phyloP scores from a whole-genome alignment of 176 grass and related monocot species.

The Phragmites australis region DNA sequence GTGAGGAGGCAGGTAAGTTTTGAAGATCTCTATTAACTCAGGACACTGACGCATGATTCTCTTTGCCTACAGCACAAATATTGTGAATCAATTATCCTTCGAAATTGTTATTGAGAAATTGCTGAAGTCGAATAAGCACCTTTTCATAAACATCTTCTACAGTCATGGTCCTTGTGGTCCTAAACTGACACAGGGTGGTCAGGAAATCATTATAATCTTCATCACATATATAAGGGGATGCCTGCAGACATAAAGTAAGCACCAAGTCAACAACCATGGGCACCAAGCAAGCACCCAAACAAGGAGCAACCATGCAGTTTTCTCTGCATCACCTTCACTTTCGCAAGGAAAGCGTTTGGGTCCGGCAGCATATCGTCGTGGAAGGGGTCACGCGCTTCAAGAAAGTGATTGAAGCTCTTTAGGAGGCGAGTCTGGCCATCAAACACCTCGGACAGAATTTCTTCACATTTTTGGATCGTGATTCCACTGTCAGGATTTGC shows the following conservation, averaged over 20 bases:
- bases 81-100: neutral
- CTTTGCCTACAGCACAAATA: conserved; percentile 14
- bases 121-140: conserved; percentile 23
- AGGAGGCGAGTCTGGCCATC: neutral
- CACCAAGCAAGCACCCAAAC: neutral
- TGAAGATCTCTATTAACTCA: conserved; percentile 30
- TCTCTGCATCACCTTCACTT: conserved; percentile 27
- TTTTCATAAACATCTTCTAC: neutral
- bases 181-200: neutral
- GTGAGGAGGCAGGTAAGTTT: neutral
- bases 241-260: conserved; percentile 30
- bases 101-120: neutral
- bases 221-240: neutral
- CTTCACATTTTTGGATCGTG: neutral
- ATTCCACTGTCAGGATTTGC: conserved; percentile 31
- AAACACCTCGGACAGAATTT: conserved; percentile 18
- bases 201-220: neutral
- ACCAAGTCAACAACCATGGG: conserved; percentile 9
- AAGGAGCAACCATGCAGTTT: neutral
- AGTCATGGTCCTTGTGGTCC: neutral
- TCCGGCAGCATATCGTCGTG: neutral
- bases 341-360: neutral
- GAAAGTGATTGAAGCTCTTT: conserved; percentile 19
- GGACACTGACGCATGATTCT: neutral
- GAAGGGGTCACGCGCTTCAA: neutral